These are phyloP conservation scores for Fonsecaea multimorphosa DNA, from an alignment of 2,329 filamentous ascomycete genomes.

Conservation along the genomic window DNA sequence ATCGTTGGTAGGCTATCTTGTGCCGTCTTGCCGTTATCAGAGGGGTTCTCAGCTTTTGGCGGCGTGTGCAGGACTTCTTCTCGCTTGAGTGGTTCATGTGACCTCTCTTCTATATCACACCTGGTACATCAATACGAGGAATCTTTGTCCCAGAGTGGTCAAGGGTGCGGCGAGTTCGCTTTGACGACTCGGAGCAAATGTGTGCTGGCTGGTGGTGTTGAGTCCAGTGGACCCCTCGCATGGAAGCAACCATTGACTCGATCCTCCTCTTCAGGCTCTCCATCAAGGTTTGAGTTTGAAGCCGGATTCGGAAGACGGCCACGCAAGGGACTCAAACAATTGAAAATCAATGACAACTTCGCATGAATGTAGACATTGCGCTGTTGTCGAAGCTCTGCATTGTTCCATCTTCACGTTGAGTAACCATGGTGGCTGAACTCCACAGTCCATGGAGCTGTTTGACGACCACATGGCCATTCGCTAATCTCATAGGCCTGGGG, in stretches of 20 bases:
- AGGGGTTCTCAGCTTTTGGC: background rate
- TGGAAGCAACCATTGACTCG: background rate
- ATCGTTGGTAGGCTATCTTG: background rate
- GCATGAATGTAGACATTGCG: background rate
- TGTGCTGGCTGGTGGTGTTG: background rate
- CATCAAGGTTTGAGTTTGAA: background rate
- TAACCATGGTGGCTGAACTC: slow-evolving; percentile 16
- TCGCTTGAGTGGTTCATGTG: background rate
- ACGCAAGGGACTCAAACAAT: background rate
- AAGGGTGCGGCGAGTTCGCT: background rate
- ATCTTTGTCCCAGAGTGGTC: background rate
- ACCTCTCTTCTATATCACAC: background rate
- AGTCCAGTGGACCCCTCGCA: background rate
- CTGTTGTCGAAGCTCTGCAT: background rate
- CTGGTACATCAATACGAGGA: too few relatives aligned
- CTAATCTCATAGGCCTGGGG: background rate
- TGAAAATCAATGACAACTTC: background rate
- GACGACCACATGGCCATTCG: background rate
- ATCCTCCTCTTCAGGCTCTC: background rate
- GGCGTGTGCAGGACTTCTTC: background rate
- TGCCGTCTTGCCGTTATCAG: background rate
- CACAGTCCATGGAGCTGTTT: background rate
- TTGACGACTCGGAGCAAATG: background rate
- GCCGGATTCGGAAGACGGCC: background rate
- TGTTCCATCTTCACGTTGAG: background rate